These are phyloP conservation scores for Verticillium nubilum DNA, from an alignment of 2,329 filamentous ascomycete species.

Conservation along the genomic window DNA sequence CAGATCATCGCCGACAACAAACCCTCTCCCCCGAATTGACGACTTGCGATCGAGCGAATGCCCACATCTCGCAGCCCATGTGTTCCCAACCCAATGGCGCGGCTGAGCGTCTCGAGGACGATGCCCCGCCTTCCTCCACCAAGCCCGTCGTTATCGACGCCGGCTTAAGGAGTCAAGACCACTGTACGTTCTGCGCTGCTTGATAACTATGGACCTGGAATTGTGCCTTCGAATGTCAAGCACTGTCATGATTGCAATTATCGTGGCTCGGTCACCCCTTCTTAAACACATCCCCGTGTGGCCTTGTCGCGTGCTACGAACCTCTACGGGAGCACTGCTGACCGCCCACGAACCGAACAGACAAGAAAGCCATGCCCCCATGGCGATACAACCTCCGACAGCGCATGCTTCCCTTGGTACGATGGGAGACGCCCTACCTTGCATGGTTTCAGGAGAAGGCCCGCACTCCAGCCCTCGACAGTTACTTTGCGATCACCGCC, in stretches of 20 bases:
- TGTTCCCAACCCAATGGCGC: constrained; percentile 26
- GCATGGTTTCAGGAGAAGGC: constrained; percentile 77
- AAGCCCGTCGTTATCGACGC: constrained; percentile 48
- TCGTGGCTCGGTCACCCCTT: not conserved
- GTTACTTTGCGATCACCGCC: constrained; percentile 94
- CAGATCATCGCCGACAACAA: not conserved
- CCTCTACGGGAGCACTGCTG: not conserved
- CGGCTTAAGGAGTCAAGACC: constrained; percentile 73
- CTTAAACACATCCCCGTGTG: not conserved
- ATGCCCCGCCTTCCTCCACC: constrained; percentile 25
- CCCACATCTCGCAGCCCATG: constrained; percentile 16
- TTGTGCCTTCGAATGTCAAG: not conserved
- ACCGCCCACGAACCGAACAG: constrained; percentile 35
- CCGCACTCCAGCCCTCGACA: constrained; percentile 80
- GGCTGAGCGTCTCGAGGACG: constrained; percentile 9
- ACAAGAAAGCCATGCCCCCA: constrained; percentile 73
- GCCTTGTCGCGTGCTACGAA: not conserved
- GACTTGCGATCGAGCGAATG: not conserved
- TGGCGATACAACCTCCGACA: constrained; percentile 89
- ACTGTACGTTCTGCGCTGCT: constrained; percentile 51
- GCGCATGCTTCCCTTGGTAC: constrained; percentile 74
- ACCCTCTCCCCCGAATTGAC: not conserved
- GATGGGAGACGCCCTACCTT: constrained; percentile 93
- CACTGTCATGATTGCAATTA: not conserved
- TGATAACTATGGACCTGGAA: not conserved